phyloP scores from a whole-genome alignment of 2,329 filamentous ascomycete genomes.

The Microcyclosporella mali region DNA sequence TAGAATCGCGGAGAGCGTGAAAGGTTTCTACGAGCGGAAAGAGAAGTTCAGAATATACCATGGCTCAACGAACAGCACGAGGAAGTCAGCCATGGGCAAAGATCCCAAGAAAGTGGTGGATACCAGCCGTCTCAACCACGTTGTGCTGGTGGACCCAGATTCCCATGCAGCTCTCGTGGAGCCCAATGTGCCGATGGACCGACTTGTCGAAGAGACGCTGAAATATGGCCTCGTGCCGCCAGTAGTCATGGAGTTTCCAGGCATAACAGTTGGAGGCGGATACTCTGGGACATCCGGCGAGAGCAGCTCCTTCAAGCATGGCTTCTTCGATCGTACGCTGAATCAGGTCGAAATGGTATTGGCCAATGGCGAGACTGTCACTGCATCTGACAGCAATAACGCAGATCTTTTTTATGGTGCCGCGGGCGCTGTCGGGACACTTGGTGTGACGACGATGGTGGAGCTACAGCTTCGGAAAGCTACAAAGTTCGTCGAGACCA shows the following conservation, averaged over 20 bases:
- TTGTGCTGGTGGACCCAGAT: constrained; percentile 54
- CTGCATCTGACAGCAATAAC: constrained; percentile 49
- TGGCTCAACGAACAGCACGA: constrained; percentile 71
- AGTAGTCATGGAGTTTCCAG: constrained; percentile 66
- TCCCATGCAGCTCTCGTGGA: constrained; percentile 58
- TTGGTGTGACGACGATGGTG: constrained; percentile 59
- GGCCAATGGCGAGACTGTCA: constrained; percentile 52
- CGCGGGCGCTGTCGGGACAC: constrained; percentile 59
- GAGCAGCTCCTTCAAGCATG: constrained; percentile 62
- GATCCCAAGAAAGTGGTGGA: constrained; percentile 50
- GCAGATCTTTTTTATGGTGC: constrained; percentile 59
- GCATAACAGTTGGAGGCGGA: constrained; percentile 64
- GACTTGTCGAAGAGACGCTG: constrained; percentile 54
- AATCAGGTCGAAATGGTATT: constrained; percentile 60
- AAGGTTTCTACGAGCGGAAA: constrained; percentile 45
- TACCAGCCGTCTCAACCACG: constrained; percentile 57
- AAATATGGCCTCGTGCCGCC: constrained; percentile 53
- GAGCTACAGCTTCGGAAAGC: constrained; percentile 44
- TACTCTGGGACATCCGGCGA: constrained; percentile 64
- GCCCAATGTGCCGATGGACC: constrained; percentile 64
- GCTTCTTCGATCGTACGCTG: constrained; percentile 59
- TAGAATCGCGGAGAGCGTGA: constrained; percentile 42
- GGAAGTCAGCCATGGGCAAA: constrained; percentile 39
- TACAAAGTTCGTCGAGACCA: constrained; percentile 45
- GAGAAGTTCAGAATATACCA: constrained; percentile 69